Evolutionary conservation across 768 basidiomycete genomes (phyloP), one percentile per base, ranked within the genome.

Genomic region (Macrolepiota dolichaula): DNA sequence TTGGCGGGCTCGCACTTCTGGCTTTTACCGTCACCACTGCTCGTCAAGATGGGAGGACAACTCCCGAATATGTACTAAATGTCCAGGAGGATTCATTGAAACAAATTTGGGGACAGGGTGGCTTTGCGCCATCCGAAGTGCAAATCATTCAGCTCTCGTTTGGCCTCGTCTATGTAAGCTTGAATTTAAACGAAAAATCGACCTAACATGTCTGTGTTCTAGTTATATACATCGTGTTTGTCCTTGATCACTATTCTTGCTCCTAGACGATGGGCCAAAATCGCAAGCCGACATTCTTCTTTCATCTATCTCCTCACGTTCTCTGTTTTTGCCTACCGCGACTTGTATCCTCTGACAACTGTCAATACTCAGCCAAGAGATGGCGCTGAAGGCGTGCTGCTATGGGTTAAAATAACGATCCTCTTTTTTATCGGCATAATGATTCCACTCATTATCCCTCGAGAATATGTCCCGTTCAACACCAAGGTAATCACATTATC

Each of bases 1-100:
- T 81, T 2, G 76, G 77, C 29, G 77, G 79, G 52, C 69, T 80
- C 27, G 70, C 73, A 2, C 75, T 88, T n/a, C 72, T 88, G 24
- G 79, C 72, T 4, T 67, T 88, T 15, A 82, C 81, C 7, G 70
- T 82, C 53, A 77, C 78, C 1, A 66, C 81, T 40, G 63, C 77
- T 24, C 55, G 73, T 17, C 70, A 75, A 38, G 69, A 77, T 51
- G 69, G 72, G 40, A 36, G 55, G 27, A 19, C 36, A n/a, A 10
- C 57, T 25, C 50, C 57, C 7, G 22, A 49, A 36, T 29, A 46
- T 6, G 0, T 55, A 56, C 66, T 71, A 66, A 68, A 66, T 47
- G 72, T 72, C 54, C 70, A 69, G 35, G 66, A 67, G 29, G 73
- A 70, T 59, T 66, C 67, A 29, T 66, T 62, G 15, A 59, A 64